Evolutionary conservation across 139 green algal genomes (phyloP).

Genomic region (Parachlorella kessleri): DNA sequence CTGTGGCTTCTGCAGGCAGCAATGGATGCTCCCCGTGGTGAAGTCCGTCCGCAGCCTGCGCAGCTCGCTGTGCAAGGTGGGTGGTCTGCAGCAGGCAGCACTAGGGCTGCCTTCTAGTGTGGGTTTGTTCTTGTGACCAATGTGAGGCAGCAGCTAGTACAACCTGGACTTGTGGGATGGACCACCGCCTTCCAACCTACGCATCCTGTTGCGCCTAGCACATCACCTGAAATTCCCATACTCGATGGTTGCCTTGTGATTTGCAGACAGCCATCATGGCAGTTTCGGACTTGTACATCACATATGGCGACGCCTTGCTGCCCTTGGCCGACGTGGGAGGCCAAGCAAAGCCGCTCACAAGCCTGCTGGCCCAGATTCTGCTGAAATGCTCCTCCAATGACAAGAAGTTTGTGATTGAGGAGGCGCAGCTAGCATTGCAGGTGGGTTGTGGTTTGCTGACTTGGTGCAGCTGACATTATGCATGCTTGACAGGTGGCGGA

Average conservation of each 20-base stretch:
- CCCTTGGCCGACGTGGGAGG: constrained; percentile 48
- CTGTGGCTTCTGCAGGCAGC: constrained; percentile 12
- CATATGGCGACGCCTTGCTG: constrained; percentile 37
- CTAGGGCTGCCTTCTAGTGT: too few relatives aligned
- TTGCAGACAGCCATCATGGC: constrained; percentile 54
- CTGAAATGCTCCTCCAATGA: constrained; percentile 65
- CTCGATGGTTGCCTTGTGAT: background rate
- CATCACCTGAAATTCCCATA: too few relatives aligned
- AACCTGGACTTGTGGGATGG: too few relatives aligned
- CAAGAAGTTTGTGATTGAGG: constrained; percentile 73
- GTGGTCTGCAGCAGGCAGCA: too few relatives aligned
- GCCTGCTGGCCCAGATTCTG: constrained; percentile 55
- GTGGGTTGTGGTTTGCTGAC: background rate
- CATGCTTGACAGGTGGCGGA: background rate
- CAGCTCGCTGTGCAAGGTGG: constrained; percentile 63
- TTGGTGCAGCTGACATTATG: background rate
- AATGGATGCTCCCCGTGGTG: constrained; percentile 41
- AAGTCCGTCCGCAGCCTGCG: constrained; percentile 59
- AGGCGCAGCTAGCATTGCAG: constrained; percentile 49
- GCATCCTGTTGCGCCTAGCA: too few relatives aligned
- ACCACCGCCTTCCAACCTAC: too few relatives aligned
- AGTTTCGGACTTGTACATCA: constrained; percentile 44
- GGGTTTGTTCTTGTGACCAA: too few relatives aligned
- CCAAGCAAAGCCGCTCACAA: constrained; percentile 37
- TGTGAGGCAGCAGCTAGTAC: too few relatives aligned